A percentile compares a stretch with the other conserved stretches of the same genome.
Evolutionary conservation across 306 rosid genomes (phyloP).

Genomic region (Bauhinia variegata): DNA sequence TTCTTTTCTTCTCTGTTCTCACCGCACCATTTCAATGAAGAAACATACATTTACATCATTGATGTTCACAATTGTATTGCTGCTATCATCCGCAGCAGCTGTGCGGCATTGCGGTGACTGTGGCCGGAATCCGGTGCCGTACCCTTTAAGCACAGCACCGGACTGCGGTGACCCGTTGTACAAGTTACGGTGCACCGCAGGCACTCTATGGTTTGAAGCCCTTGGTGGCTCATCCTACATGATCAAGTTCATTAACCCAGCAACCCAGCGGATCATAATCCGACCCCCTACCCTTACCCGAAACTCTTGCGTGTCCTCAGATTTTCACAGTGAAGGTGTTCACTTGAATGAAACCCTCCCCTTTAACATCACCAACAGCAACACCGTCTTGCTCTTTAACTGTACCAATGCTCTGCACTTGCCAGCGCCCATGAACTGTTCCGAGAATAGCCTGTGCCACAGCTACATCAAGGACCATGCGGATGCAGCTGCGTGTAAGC

Average conservation of each 20-base stretch:
- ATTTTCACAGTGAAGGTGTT: constrained; percentile 41
- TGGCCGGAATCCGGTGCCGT: constrained; percentile 47
- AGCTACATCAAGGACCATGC: constrained; percentile 37
- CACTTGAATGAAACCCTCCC: constrained; percentile 43
- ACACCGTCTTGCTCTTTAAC: constrained; percentile 45
- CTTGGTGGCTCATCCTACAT: constrained; percentile 42
- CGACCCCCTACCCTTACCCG: constrained; percentile 27
- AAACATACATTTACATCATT: constrained; percentile 23
- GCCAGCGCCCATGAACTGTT: constrained; percentile 39
- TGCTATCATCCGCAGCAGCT: constrained; percentile 22
- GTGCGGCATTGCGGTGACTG: constrained; percentile 37
- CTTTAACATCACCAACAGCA: constrained; percentile 37
- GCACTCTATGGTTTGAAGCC: constrained; percentile 45
- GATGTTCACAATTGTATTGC: constrained; percentile 18
- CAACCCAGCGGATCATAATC: constrained; percentile 24
- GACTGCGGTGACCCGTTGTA: constrained; percentile 51
- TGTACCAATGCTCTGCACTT: constrained; percentile 27
- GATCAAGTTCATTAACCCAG: constrained; percentile 35
- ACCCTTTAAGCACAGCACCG: constrained; percentile 52
- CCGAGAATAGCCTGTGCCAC: constrained; percentile 38
- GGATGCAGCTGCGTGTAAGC: constrained; percentile 8
- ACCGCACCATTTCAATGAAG: constrained; percentile 40
- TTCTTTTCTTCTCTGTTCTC: not conserved
- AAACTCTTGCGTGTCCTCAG: constrained; percentile 38
- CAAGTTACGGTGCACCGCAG: constrained; percentile 43